phyloP scores from a whole-genome alignment of 2,329 filamentous ascomycete species.

The Ophiostoma ulmi region DNA sequence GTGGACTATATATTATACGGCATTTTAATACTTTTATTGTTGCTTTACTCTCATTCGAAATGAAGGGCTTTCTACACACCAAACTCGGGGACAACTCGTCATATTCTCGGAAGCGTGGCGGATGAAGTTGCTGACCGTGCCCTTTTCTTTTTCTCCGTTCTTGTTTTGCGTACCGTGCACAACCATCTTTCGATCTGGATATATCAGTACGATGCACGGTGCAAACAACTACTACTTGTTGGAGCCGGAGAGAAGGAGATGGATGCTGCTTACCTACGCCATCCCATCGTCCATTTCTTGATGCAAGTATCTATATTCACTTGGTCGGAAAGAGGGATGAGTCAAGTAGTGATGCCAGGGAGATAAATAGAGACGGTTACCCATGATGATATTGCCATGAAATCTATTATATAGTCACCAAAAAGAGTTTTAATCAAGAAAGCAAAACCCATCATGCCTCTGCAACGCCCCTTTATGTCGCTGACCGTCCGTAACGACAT shows the following conservation, averaged over 20 bases:
- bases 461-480: neutral
- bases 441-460: neutral
- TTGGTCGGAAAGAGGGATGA: neutral
- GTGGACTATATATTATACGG: neutral
- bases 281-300: neutral
- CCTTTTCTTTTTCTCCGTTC: neutral
- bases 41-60: neutral
- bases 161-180: neutral
- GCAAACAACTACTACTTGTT: neutral
- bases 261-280: neutral
- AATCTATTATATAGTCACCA: neutral
- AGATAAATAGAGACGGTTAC: neutral
- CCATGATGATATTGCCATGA: neutral
- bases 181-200: neutral
- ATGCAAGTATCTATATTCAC: neutral
- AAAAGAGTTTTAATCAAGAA: neutral
- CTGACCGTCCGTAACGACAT: neutral
- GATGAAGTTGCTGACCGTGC: neutral
- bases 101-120: slow-evolving; percentile 5
- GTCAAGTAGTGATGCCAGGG: neutral
- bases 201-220: neutral
- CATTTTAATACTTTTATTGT: too few species aligned
- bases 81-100: neutral
- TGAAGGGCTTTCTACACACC: neutral
- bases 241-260: slow-evolving; percentile 6